Conservation (phyloP, 306 rosid species). For the Quercus mongolica region DNA sequence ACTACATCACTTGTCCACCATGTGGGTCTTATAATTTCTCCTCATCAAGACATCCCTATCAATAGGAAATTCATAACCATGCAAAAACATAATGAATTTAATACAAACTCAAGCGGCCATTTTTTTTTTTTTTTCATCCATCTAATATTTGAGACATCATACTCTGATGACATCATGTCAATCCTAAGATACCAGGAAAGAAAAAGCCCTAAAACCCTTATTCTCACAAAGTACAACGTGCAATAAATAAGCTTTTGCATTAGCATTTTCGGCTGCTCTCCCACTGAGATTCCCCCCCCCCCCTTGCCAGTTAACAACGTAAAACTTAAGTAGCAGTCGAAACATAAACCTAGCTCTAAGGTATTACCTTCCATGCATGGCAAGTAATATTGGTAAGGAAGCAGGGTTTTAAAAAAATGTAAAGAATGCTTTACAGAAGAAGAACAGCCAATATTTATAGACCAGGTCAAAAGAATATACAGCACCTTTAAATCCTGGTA, state of each 20-base stretch:
- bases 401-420: neutral
- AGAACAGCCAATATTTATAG: neutral
- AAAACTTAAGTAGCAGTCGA: neutral
- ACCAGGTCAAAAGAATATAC: slow-evolving; percentile 22
- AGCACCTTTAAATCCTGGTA: slow-evolving; percentile 93
- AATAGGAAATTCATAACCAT: neutral
- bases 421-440: neutral
- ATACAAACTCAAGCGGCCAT: neutral
- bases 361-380: neutral
- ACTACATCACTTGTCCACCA: too few species aligned
- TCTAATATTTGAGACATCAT: neutral
- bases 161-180: neutral
- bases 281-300: neutral
- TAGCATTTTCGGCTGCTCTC: neutral
- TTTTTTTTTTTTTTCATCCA: too few species aligned
- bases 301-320: neutral
- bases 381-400: neutral
- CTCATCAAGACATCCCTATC: neutral
- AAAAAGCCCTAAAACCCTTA: neutral
- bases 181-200: neutral
- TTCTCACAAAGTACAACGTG: neutral
- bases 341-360: neutral
- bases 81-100: neutral
- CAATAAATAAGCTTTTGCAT: neutral
- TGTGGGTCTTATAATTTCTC: too few species aligned